Evolutionary conservation across 441 rosid genomes (phyloP).

Genomic region (Pelargonium citronellum): DNA sequence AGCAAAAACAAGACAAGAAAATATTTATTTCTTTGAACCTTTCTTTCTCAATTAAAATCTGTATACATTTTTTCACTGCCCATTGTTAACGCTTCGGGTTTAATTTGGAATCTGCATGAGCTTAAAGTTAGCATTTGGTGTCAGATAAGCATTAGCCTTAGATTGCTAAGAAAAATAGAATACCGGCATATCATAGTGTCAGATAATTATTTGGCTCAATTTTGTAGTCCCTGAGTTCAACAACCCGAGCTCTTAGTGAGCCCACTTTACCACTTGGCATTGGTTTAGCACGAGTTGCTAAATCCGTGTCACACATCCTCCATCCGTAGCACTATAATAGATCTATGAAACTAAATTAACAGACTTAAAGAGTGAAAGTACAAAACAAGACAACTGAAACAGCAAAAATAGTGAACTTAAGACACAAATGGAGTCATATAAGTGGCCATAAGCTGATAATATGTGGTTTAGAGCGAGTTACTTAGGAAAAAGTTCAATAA

Average conservation of each 20-base stretch:
- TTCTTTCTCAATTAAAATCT: not conserved
- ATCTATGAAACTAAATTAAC: too few species aligned
- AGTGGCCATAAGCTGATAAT: not conserved
- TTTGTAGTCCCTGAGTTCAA: too few species aligned
- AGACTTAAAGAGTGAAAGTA: too few species aligned
- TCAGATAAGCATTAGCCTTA: not conserved
- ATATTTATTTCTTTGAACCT: not conserved
- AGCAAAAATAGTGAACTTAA: too few species aligned
- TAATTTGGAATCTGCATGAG: not conserved
- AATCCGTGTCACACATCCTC: too few species aligned
- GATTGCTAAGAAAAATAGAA: not conserved
- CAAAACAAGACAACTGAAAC: too few species aligned
- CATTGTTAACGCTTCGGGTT: not conserved
- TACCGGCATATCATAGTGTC: not conserved
- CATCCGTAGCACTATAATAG: too few species aligned
- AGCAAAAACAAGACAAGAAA: slow-evolving; percentile 16
- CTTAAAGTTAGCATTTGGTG: too few species aligned
- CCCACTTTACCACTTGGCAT: too few species aligned
- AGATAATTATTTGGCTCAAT: not conserved
- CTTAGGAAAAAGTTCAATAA: slow-evolving; percentile 4
- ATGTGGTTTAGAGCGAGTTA: not conserved
- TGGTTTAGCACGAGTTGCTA: too few species aligned
- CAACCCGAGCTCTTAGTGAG: too few species aligned
- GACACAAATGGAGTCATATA: too few species aligned
- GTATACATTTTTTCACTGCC: not conserved